Conservation (phyloP, 2,329 filamentous ascomycete genomes). For the Thelonectria discophora region DNA sequence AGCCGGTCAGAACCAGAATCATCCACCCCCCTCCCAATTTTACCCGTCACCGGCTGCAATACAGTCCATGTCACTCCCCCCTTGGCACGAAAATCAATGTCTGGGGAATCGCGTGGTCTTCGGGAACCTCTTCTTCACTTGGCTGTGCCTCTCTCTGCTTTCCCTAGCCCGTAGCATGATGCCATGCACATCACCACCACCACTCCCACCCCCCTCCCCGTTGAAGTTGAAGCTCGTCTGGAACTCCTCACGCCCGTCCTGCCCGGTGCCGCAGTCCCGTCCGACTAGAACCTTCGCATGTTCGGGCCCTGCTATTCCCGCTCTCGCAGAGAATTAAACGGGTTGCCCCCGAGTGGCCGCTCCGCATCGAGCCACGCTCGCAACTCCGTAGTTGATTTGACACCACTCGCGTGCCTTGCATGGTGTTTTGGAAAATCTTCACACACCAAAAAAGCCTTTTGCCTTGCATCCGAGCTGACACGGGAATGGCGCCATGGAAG, state of each 20-base stretch:
- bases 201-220: too few relatives aligned
- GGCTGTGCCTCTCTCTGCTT: too few relatives aligned
- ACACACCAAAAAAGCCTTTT: too few relatives aligned
- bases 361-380: background rate
- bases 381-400: background rate
- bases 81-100: conserved; percentile 22
- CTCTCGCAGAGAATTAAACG: conserved; percentile 10
- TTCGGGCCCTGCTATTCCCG: conserved; percentile 20
- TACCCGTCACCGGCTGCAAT: conserved; percentile 22
- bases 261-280: conserved; percentile 7
- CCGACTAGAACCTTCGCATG: conserved; percentile 6
- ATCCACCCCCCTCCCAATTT: conserved; percentile 12
- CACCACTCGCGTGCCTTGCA: conserved; percentile 22
- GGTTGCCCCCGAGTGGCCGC: background rate
- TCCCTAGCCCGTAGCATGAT: conserved; percentile 3
- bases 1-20: conserved; percentile 14
- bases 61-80: conserved; percentile 14
- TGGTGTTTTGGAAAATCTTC: conserved; percentile 21
- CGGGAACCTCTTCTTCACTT: background rate
- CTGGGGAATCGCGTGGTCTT: conserved; percentile 24
- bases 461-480: conserved; percentile 27
- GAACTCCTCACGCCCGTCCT: conserved; percentile 10
- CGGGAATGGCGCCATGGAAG: conserved; percentile 23
- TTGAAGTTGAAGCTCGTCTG: too few relatives aligned
- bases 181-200: conserved; percentile 1